phyloP scores from a whole-genome alignment of 805 yeast genomes.

The Metschnikowia peoriensis region DNA sequence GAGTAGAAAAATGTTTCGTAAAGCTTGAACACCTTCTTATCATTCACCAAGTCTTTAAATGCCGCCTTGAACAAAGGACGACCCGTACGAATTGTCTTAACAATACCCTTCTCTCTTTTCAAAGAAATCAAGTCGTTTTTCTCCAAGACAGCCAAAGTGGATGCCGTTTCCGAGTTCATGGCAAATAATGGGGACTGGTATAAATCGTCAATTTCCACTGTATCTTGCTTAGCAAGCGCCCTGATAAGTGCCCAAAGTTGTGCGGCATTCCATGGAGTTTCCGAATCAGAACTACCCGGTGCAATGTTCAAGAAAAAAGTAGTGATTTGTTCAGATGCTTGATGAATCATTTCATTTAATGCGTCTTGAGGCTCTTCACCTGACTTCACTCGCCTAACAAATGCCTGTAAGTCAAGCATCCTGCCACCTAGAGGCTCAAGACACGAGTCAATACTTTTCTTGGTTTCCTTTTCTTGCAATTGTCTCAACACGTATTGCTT shows the following conservation, averaged over 20 bases:
- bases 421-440: constrained; percentile 89
- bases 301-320: constrained; percentile 58
- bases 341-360: constrained; percentile 71
- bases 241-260: constrained; percentile 88
- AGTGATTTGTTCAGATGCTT: constrained; percentile 83
- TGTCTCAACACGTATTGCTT: constrained; percentile 64
- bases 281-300: constrained; percentile 22
- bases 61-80: constrained; percentile 85
- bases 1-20: constrained; percentile 64
- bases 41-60: constrained; percentile 60
- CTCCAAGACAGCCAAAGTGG: constrained; percentile 67
- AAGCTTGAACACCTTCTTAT: constrained; percentile 52
- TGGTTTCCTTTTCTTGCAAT: constrained; percentile 30
- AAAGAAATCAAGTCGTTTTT: constrained; percentile 73
- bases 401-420: constrained; percentile 88
- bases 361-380: constrained; percentile 86
- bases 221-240: constrained; percentile 49
- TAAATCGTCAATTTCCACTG: constrained; percentile 50
- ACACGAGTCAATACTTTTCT: constrained; percentile 47
- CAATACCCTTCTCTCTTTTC: constrained; percentile 73
- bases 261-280: constrained; percentile 61
- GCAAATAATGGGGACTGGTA: constrained; percentile 60
- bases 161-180: constrained; percentile 43
- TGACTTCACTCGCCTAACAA: constrained; percentile 79
- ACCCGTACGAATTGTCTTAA: constrained; percentile 67